These are phyloP conservation scores for Acacia melanoxylon DNA, from an alignment of 306 rosid genomes.

Conservation along the genomic window DNA sequence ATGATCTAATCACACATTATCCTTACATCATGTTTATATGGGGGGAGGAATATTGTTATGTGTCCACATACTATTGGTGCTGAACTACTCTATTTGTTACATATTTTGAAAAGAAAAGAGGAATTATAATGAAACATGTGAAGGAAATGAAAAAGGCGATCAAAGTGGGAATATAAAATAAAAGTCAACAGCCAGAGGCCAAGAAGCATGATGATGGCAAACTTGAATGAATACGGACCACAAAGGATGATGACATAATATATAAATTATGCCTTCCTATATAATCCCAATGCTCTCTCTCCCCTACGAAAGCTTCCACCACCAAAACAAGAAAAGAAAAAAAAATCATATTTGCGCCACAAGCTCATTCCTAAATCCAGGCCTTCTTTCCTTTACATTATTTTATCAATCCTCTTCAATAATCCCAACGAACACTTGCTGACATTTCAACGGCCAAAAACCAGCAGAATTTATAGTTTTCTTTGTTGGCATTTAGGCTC, in stretches of 20 bases:
- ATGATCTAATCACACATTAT: no score
- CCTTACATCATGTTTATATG: no score
- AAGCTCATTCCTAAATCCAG: neutral
- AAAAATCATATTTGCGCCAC: neutral
- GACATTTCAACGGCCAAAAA: neutral
- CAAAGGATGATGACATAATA: neutral
- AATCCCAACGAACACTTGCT: neutral
- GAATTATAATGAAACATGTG: neutral
- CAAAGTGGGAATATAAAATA: neutral
- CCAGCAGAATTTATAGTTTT: neutral
- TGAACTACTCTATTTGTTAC: neutral
- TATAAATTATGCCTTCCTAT: neutral
- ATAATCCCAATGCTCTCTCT: neutral
- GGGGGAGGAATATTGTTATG: no score
- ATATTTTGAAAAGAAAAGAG: neutral
- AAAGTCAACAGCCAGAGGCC: neutral
- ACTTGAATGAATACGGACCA: neutral
- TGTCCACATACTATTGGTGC: neutral
- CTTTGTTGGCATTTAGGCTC: neutral
- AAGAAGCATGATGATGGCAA: neutral
- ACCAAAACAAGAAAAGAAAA: no score
- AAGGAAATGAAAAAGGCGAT: neutral
- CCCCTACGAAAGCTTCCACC: neutral
- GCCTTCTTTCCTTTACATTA: neutral
- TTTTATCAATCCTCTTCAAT: neutral